Conservation (phyloP, 306 rosid species). For the Prunus salicina region DNA sequence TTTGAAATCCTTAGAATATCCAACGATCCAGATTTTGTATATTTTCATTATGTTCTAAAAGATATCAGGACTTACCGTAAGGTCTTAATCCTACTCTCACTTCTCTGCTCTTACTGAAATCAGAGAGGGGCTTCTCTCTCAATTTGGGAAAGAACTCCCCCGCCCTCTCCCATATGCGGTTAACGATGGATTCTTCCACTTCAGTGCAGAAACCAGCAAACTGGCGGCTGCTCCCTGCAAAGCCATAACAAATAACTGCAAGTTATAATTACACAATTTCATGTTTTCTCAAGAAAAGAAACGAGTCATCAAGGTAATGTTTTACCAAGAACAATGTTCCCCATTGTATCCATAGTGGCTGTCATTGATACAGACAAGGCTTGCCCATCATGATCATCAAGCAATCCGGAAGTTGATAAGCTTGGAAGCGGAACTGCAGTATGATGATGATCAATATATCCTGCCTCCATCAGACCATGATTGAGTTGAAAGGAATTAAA, state of each 20-base stretch:
- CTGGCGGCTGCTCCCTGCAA: conserved; percentile 87
- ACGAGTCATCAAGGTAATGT: no score
- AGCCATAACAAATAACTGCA: neutral
- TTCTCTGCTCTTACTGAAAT: conserved; percentile 44
- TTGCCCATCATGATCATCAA: conserved; percentile 36
- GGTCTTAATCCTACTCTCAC: conserved; percentile 90
- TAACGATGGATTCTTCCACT: conserved; percentile 56
- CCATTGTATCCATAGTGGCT: conserved; percentile 64
- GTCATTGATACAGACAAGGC: conserved; percentile 82
- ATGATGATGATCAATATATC: conserved; percentile 60
- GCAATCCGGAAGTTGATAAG: conserved; percentile 30
- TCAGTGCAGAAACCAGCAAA: conserved; percentile 77
- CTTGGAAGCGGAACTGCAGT: conserved; percentile 27
- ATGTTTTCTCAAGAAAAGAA: neutral
- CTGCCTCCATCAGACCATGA: conserved; percentile 90
- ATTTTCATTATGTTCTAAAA: conserved; percentile 13
- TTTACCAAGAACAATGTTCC: conserved; percentile 75
- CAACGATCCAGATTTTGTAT: conserved; percentile 10
- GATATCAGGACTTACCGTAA: conserved; percentile 58
- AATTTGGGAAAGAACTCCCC: conserved; percentile 74
- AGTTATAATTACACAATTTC: neutral
- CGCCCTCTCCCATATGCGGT: conserved; percentile 68
- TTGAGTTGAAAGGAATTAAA: conserved; percentile 54
- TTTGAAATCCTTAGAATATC: neutral
- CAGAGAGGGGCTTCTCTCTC: conserved; percentile 53